Evolutionary conservation across 1,284 basidiomycete species (phyloP), one percentile per base, ranked within the genome.

Genomic region (Trichosporon sp.): DNA sequence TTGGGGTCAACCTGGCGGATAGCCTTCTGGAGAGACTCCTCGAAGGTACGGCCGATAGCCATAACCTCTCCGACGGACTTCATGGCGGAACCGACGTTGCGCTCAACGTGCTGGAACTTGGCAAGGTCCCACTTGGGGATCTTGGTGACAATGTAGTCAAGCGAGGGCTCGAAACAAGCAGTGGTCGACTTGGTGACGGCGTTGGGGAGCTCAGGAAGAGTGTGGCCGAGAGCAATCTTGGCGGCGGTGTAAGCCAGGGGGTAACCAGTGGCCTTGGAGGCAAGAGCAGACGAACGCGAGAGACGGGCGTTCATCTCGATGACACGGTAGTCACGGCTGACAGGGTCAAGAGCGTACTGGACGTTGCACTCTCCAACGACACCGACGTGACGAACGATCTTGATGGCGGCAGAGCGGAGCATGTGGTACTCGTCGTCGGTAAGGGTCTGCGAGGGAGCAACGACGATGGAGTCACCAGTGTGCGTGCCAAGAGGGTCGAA

Each of bases 381-480:
- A 74, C 97, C 97, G 70, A 99, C 90, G 85, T 99, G 96, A 72
- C 97, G 90, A 71, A 97, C 95, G 72, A 95, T 92, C 85, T 99
- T 98, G 86, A 99, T 90, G 38, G 97, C 97, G 68, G 97, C 95
- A 73, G 91, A 92, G 71, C 97, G 92, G 75, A 99, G 88, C 97
- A 99, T 99, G 85, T 99, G 95, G 85, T 99, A 99, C 81, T 98
- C 94, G 81, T 93, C 92, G 79, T 99, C 97, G 42, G 95, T 93
- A 18, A 99, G 86, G 1, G 97, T 99, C 83, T 99, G 97, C 3
- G 95, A 98, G 1, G 97, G 97, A 4, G 97, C 97, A 58, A 99
- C 95, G 80, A 99, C 97, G 78, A 99, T 99, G n/a, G 96, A 99
- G 83, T 99, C 97, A 78, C 97, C 97, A n/a, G 97, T 99, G 84